phyloP scores from a whole-genome alignment of 2,329 filamentous ascomycete genomes.

The Anisogramma anomala region DNA sequence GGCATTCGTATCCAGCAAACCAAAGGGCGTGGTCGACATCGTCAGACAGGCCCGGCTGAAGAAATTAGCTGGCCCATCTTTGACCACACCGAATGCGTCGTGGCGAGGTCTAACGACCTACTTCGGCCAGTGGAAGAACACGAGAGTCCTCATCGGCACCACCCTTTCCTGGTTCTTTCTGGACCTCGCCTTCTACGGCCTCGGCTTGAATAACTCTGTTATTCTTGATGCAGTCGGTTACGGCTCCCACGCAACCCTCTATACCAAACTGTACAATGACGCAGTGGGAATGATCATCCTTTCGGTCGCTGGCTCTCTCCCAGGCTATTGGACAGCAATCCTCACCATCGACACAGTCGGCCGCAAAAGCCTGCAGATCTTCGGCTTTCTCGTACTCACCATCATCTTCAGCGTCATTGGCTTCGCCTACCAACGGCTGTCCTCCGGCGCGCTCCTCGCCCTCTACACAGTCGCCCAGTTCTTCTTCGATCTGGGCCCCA shows the following conservation, averaged over 20 bases:
- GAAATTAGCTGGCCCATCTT: conserved; percentile 36
- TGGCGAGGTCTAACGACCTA: conserved; percentile 57
- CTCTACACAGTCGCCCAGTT: conserved; percentile 55
- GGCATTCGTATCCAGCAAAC: conserved; percentile 40
- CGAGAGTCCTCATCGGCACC: conserved; percentile 62
- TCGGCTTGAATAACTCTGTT: conserved; percentile 64
- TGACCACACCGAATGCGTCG: conserved; percentile 56
- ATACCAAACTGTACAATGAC: conserved; percentile 57
- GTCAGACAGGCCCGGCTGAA: conserved; percentile 41
- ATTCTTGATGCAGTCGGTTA: conserved; percentile 65
- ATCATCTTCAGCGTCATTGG: conserved; percentile 52
- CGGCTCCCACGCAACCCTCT: conserved; percentile 49
- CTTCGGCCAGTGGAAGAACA: conserved; percentile 58
- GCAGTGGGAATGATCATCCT: conserved; percentile 69
- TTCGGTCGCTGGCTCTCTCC: conserved; percentile 64
- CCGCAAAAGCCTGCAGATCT: conserved; percentile 62
- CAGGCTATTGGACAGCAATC: conserved; percentile 70
- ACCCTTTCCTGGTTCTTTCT: conserved; percentile 75
- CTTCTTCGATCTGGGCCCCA: conserved; percentile 56
- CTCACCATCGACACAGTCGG: conserved; percentile 63
- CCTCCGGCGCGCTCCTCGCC: conserved; percentile 38
- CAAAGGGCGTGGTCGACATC: conserved; percentile 36
- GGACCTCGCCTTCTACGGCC: conserved; percentile 57
- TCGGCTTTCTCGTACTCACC: conserved; percentile 50
- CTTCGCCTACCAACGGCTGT: conserved; percentile 42